Base-by-base conservation (phyloP, 1,284 basidiomycete species). In the Cutaneotrichosporon curvatum region DNA sequence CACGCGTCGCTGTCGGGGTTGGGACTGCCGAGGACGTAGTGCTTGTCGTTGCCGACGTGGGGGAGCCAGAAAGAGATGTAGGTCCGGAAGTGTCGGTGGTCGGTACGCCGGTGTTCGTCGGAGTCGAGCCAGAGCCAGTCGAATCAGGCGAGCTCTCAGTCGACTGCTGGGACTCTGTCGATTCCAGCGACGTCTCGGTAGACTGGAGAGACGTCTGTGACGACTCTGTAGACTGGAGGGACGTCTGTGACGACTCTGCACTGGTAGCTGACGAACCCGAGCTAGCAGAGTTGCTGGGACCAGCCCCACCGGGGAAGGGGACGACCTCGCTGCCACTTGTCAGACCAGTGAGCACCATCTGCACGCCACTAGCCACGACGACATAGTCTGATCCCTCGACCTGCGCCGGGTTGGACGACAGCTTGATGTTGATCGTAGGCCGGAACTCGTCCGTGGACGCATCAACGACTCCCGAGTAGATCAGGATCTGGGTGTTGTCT, bases 391-490 rank as follows among this genome's bases (percentile, higher is more conserved):
- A 82, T 44, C 78, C 72, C 59, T 80, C 75, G 19, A 84, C 82
- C 25, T 82, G 82, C 4, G 59, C 65, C 3, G 85, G 83, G 18
- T 73, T 70, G 48, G 78, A 75, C 5, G 81, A 80, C 42, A 88
- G 75, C 10, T 76, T 75, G 76, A 88, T 82, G 18, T 77, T 78
- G 48, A 95, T 76, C 0, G 84, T 89, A 12, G 81, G 81, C 22
- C 78, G 79, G 66, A 91, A 92, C 40, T 79, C 68, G 2, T 63
- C 65, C 0, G 82, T 79, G 0, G 83, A 79, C 4, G 85, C 84
- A 22, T 85, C 76, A 33, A 96, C 78, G 11, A 83, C 81, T 14
- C 92, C 92, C 46, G 77, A 80, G 72, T 94, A 98, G 45, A 98
- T 75, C 11, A 79, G 71, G 2, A 77, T 71, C 8, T 73, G 67